A percentile compares a stretch with the other conserved stretches of the same genome.
Conservation (phyloP, 805 yeast species). For the Cyberlindnera mycetangii region DNA sequence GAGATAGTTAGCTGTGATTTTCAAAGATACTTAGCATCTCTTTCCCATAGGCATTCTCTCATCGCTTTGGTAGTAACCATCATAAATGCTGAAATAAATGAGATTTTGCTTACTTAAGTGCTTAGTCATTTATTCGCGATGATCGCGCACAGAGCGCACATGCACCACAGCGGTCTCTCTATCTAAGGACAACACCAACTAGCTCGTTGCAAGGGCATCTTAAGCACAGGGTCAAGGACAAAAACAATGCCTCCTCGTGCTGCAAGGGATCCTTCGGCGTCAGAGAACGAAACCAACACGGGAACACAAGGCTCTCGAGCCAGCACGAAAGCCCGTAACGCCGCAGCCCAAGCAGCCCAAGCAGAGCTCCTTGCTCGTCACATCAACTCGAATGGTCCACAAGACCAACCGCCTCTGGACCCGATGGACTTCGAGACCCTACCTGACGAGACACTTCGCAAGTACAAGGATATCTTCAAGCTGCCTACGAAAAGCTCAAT, state of each 20-base stretch:
- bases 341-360: conserved; percentile 65
- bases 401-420: conserved; percentile 46
- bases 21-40: no score
- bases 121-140: no score
- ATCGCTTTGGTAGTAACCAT: no score
- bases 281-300: conserved; percentile 24
- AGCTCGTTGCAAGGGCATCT: no score
- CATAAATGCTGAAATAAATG: no score
- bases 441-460: conserved; percentile 61
- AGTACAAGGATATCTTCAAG: conserved; percentile 60
- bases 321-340: conserved; percentile 57
- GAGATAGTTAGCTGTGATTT: no score
- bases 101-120: no score
- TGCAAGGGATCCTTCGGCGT: conserved; percentile 25
- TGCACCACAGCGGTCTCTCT: no score
- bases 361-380: conserved; percentile 66
- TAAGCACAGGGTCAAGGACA: no score
- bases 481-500: conserved; percentile 57
- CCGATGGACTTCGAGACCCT: conserved; percentile 70
- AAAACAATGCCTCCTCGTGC: conserved; percentile 27
- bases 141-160: no score
- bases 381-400: conserved; percentile 72
- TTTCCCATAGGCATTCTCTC: no score
- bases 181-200: no score
- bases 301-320: conserved; percentile 34